Evolutionary conservation across 108 stramenopile genomes (phyloP).

Genomic region (Thalassiosira profunda): DNA sequence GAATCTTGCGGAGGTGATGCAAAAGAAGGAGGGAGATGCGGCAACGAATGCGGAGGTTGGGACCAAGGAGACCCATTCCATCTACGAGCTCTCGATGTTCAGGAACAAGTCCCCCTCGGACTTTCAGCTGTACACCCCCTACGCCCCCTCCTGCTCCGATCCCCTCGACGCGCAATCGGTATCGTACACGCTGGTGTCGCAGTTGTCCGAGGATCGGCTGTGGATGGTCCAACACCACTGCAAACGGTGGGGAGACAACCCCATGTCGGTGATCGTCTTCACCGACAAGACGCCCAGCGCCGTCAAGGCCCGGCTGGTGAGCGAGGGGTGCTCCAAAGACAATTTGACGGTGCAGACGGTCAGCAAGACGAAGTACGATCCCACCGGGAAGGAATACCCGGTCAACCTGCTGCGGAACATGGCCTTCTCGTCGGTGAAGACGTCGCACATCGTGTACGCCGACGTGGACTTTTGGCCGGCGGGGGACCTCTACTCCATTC

Average conservation of each 20-base stretch:
- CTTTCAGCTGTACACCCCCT: slow-evolving; percentile 34
- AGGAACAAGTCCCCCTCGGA: slow-evolving; percentile 17
- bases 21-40: no score
- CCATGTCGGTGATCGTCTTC: slow-evolving; percentile 78
- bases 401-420: slow-evolving; percentile 91
- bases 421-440: slow-evolving; percentile 68
- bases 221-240: slow-evolving; percentile 87
- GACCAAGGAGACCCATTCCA: neutral
- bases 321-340: slow-evolving; percentile 37
- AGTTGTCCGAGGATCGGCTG: slow-evolving; percentile 74
- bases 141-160: slow-evolving; percentile 37
- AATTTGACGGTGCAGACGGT: slow-evolving; percentile 50
- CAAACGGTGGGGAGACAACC: slow-evolving; percentile 68
- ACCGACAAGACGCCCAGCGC: slow-evolving; percentile 42
- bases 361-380: slow-evolving; percentile 35
- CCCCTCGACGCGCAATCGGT: slow-evolving; percentile 16
- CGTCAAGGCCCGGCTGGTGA: slow-evolving; percentile 26
- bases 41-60: no score
- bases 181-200: slow-evolving; percentile 72
- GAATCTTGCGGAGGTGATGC: no score
- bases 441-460: slow-evolving; percentile 80
- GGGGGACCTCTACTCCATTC: slow-evolving; percentile 58
- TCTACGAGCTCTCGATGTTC: slow-evolving; percentile 2
- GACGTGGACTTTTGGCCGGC: slow-evolving; percentile 94
- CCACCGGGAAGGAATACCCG: slow-evolving; percentile 75